A percentile compares a stretch with the other conserved stretches of the same genome.
Evolutionary conservation across 2,329 filamentous ascomycete species (phyloP).

Genomic region (Penicillium sp.): DNA sequence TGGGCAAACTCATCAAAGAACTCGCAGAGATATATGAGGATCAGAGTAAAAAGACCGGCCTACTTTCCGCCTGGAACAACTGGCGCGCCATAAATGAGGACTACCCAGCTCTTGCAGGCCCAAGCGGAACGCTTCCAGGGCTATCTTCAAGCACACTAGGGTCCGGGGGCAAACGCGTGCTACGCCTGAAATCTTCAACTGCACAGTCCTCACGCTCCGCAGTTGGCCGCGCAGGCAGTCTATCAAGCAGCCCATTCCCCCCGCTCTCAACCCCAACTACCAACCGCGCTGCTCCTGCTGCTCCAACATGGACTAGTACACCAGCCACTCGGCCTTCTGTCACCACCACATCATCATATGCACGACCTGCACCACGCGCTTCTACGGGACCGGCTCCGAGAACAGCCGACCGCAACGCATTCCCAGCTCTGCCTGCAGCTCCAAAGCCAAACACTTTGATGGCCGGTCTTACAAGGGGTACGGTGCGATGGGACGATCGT

Average conservation of each 20-base stretch:
- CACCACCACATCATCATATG: constrained; percentile 25
- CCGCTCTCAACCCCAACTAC: constrained; percentile 34
- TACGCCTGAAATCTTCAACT: constrained; percentile 67
- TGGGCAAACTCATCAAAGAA: constrained; percentile 87
- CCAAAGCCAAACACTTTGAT: constrained; percentile 62
- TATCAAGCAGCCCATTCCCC: constrained; percentile 47
- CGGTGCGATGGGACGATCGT: constrained; percentile 43
- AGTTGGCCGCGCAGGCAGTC: constrained; percentile 55
- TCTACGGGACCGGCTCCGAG: constrained; percentile 15
- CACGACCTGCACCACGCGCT: constrained; percentile 20
- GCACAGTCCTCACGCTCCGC: constrained; percentile 62
- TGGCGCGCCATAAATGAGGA: constrained; percentile 96
- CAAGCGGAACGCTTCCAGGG: constrained; percentile 63
- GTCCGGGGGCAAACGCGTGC: constrained; percentile 59
- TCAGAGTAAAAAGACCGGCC: constrained; percentile 63
- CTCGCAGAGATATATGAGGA: constrained; percentile 91
- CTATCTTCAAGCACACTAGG: constrained; percentile 48
- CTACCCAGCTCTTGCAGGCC: constrained; percentile 80
- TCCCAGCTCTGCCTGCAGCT: constrained; percentile 77
- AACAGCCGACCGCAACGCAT: constrained; percentile 54
- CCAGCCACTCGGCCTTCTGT: constrained; percentile 21
- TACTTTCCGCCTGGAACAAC: constrained; percentile 86
- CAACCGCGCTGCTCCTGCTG: constrained; percentile 15
- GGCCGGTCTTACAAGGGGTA: constrained; percentile 45
- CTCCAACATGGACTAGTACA: constrained; percentile 23